Percentiles rank a stretch among this genome's conserved stretches.
These are phyloP conservation scores for Lactarius akahatsu DNA, from an alignment of 768 basidiomycete species.

Conservation along the genomic window DNA sequence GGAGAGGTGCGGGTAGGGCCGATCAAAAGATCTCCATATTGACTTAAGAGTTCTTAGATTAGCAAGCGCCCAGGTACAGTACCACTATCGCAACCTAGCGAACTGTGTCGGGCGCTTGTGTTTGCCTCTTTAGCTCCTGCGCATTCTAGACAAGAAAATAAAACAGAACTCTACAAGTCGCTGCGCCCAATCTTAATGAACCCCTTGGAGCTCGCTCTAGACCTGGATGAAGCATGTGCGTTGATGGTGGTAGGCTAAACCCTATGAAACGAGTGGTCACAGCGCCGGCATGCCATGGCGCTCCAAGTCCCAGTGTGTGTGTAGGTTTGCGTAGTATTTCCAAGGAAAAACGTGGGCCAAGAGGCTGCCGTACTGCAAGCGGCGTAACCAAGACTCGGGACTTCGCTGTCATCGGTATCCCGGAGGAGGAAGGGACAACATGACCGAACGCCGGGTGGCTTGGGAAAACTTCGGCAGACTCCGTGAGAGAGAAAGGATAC, in stretches of 20 bases:
- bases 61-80: background rate
- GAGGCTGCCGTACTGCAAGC: background rate
- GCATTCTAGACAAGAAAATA: background rate
- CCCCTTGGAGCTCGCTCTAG: background rate
- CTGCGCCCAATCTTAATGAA: background rate
- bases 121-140: background rate
- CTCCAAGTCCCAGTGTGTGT: background rate
- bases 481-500: background rate
- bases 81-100: background rate
- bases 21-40: background rate
- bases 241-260: background rate
- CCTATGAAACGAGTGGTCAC: background rate
- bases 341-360: slow-evolving; percentile 1
- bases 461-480: background rate
- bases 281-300: background rate
- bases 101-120: background rate
- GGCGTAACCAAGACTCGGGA: background rate
- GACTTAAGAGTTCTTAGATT: background rate
- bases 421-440: background rate
- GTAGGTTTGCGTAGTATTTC: background rate
- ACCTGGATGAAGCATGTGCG: background rate
- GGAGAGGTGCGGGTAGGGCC: background rate
- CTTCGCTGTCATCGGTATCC: background rate
- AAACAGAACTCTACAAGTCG: background rate
- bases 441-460: background rate